A percentile compares a stretch with the other conserved stretches of the same genome.
Evolutionary conservation across 768 basidiomycete species (phyloP).

Genomic region (Lactifluus echinatus): DNA sequence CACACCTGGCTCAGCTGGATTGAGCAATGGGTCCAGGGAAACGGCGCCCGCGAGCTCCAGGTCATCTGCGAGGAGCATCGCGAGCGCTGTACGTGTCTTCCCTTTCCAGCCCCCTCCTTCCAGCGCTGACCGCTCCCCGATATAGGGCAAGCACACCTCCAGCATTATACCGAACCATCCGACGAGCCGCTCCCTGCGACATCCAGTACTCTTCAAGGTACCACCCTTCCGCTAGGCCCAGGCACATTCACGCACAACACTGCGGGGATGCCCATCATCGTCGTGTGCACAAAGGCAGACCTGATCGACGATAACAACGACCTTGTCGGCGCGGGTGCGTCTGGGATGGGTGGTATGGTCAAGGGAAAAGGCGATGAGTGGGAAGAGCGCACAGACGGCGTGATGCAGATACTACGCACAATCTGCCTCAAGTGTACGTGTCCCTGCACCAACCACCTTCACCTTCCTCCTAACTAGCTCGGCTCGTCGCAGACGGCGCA

Average conservation of each 20-base stretch:
- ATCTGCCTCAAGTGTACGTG: conserved; percentile 84
- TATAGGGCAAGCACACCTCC: conserved; percentile 78
- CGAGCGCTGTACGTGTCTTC: conserved; percentile 61
- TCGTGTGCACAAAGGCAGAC: conserved; percentile 90
- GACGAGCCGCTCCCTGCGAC: conserved; percentile 53
- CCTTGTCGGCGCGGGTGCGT: conserved; percentile 56
- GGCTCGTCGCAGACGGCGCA: conserved; percentile 66
- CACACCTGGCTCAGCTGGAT: conserved; percentile 82
- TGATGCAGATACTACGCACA: conserved; percentile 92
- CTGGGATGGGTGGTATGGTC: conserved; percentile 85
- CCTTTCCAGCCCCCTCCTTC: neutral
- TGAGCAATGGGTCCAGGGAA: conserved; percentile 69
- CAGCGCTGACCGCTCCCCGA: neutral
- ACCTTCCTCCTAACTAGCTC: neutral
- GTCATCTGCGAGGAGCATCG: conserved; percentile 72
- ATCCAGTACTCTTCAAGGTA: conserved; percentile 50
- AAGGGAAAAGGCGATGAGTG: conserved; percentile 87
- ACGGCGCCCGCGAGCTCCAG: conserved; percentile 60
- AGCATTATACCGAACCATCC: conserved; percentile 83
- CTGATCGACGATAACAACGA: conserved; percentile 79
- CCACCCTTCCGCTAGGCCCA: conserved; percentile 72
- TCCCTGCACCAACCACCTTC: conserved; percentile 11
- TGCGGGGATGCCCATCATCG: conserved; percentile 78
- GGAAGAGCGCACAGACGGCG: conserved; percentile 92
- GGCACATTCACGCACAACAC: conserved; percentile 84